phyloP scores from a whole-genome alignment of 202 grass and related monocot species.

The Brachypodium distachyon region DNA sequence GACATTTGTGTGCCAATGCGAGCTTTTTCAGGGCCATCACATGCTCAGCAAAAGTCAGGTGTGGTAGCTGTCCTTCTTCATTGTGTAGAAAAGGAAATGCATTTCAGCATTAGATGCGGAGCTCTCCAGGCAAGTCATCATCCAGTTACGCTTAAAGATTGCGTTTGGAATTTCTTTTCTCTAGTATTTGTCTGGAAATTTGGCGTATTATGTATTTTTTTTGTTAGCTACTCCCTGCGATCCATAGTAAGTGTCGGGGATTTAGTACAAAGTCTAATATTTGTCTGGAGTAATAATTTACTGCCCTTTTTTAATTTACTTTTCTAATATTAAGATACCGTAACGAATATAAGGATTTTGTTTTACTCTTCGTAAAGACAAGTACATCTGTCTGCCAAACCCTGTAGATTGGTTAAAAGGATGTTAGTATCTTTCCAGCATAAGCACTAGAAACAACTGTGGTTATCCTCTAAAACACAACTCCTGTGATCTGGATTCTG shows the following conservation, averaged over 20 bases:
- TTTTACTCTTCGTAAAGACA: not conserved
- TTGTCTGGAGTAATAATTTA: too few species aligned
- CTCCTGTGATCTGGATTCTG: not conserved
- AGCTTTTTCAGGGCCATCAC: constrained; percentile 33
- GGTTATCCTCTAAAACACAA: not conserved
- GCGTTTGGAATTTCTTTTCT: constrained; percentile 22
- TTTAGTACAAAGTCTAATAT: too few species aligned
- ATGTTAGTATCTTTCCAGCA: not conserved
- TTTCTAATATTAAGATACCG: not conserved
- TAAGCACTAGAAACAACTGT: not conserved
- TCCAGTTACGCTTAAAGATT: constrained; percentile 16
- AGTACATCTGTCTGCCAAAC: not conserved
- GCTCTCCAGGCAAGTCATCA: constrained; percentile 61
- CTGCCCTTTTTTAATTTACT: not conserved
- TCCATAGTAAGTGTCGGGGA: too few species aligned
- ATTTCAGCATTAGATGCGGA: constrained; percentile 61
- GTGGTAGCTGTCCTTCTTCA: constrained; percentile 53
- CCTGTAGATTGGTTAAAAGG: not conserved
- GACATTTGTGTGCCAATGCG: constrained; percentile 14
- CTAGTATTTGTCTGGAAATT: not conserved
- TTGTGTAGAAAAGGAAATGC: constrained; percentile 47
- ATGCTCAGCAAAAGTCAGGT: constrained; percentile 39
- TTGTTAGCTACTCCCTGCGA: too few species aligned
- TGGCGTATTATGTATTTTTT: not conserved
- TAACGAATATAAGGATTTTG: not conserved